Base-by-base conservation (phyloP, 2,329 filamentous ascomycete genomes). In the Coniochaeta ligniaria region DNA sequence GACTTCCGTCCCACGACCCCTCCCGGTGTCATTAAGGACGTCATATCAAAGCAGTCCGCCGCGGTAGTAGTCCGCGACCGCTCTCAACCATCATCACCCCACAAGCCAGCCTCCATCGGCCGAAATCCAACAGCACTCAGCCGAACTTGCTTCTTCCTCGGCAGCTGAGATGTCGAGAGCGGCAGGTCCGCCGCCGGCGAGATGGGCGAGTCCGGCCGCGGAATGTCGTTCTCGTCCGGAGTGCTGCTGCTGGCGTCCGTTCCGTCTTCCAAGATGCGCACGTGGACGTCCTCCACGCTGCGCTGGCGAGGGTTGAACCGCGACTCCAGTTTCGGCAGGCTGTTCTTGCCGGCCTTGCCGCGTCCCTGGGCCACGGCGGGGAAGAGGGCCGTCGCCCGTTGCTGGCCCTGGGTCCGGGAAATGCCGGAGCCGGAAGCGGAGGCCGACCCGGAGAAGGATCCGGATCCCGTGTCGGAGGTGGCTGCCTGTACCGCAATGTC, bases 51-150 rank as follows among this genome's bases (percentile, higher is more conserved):
- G 17, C 17, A 11, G 16, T 6, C 16, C 17, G 9, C 38, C 38
- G 38, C 11, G 16, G 17, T 6, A 41, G 38, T n/a, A 7, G 38
- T 41, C 17, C 38, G 17, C 2, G 38, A n/a, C 38, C 11, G 33
- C 33, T 31, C 38, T 67, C 57, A 69, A 6, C 67, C 68, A 54
- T 66, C 65, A 50, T 70, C 64, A 5, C 63, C 65, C 70, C 68
- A 72, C 67, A 66, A 69, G 7, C 66, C 66, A 1, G 63, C 64
- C 57, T 70, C 70, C 47, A 68, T 61, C 3, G 66, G 63, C 28
- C 65, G 65, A 52, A 63, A 64, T 20, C 73, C 73, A n/a, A 75
- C 72, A 2, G 73, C 73, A 50, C 73, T 75, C 63, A 75, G 67
- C 52, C 73, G 66, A 17, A 73, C 68, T 17, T 70, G 69, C 61